Evolutionary conservation across 2,329 filamentous ascomycete species (phyloP), one percentile per base, ranked within the genome.

Genomic region (Sporothrix pseudoabietina): DNA sequence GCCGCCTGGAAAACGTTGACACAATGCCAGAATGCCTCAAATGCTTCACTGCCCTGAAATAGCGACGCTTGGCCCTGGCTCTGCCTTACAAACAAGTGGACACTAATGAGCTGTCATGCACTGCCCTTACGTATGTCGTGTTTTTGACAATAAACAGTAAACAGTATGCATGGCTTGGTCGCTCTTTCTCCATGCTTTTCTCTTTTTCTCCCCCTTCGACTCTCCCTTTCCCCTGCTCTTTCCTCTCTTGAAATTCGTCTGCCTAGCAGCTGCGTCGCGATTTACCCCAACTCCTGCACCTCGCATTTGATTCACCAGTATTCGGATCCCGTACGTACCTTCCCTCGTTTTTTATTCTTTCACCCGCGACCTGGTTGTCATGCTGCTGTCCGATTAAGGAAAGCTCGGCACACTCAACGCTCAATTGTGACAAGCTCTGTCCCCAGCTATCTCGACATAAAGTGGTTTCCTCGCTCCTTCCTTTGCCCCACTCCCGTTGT

Each of bases 61-160:
- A 26, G 61, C 44, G 61, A 26, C 8, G 44, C 61, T 66, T 66
- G 59, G 59, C 61, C 39, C 61, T 66, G 61, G 61, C 61, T 4
- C 22, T 30, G 22, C 61, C 61, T 12, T 66, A 39, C 44, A 44
- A 61, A 61, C 30, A 22, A 16, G 39, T 65, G 39, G 61, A 47
- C 22, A 66, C 61, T 26, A 47, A 5, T 39, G 12, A 47, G 61
- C 61, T 66, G 61, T 47, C 39, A 66, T 66, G 61, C 61, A 66
- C 35, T 7, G 22, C 61, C 39, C n/a, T 65, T 65, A 65, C 61
- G 39, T 65, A 65, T 65, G 39, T 30, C 39, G n/a, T 65, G 47
- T 65, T 65, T 26, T 26, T n/a, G 12, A 30, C 57, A 41, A 63
- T 41, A 26, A 26, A 26, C 26, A 26, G 26, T 26, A 26, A 26